Conservation (phyloP, 768 basidiomycete genomes). For the Hydnomerulius pinastri region DNA sequence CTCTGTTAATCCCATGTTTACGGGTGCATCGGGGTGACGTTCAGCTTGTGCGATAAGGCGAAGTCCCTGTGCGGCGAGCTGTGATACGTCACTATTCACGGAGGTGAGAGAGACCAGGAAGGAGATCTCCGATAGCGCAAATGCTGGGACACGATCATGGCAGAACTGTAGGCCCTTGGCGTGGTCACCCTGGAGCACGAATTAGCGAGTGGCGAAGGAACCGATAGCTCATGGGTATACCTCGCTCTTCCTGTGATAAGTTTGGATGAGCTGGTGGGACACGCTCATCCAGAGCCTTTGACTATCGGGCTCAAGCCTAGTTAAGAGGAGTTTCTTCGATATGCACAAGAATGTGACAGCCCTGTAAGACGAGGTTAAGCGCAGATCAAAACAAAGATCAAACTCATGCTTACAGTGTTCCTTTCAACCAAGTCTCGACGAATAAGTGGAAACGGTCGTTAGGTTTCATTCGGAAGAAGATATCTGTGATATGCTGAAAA, state of each 20-base stretch:
- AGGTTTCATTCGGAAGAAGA: slow-evolving; percentile 44
- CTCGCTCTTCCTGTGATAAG: slow-evolving; percentile 51
- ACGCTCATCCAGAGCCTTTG: slow-evolving; percentile 73
- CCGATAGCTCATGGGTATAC: slow-evolving; percentile 38
- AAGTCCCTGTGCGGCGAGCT: slow-evolving; percentile 67
- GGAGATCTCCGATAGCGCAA: slow-evolving; percentile 71
- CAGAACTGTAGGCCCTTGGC: slow-evolving; percentile 53
- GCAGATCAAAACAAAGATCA: not conserved
- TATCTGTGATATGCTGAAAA: slow-evolving; percentile 46
- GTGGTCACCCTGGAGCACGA: slow-evolving; percentile 38
- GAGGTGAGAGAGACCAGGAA: slow-evolving; percentile 74
- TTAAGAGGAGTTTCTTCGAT: slow-evolving; percentile 56
- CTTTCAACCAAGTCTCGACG: slow-evolving; percentile 47
- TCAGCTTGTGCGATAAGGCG: slow-evolving; percentile 70
- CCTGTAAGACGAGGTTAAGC: slow-evolving; percentile 10
- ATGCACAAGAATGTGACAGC: slow-evolving; percentile 43
- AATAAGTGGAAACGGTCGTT: slow-evolving; percentile 38
- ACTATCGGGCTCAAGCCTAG: slow-evolving; percentile 58
- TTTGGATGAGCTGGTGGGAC: slow-evolving; percentile 58
- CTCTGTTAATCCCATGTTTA: slow-evolving; percentile 50
- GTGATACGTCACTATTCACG: slow-evolving; percentile 64
- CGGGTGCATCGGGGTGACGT: slow-evolving; percentile 57
- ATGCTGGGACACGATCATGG: slow-evolving; percentile 56
- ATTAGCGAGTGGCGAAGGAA: slow-evolving; percentile 2
- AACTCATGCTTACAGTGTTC: slow-evolving; percentile 44